Conservation (phyloP, 1,284 basidiomycete genomes). For the Ceratorhiza oryzae-sativae region DNA sequence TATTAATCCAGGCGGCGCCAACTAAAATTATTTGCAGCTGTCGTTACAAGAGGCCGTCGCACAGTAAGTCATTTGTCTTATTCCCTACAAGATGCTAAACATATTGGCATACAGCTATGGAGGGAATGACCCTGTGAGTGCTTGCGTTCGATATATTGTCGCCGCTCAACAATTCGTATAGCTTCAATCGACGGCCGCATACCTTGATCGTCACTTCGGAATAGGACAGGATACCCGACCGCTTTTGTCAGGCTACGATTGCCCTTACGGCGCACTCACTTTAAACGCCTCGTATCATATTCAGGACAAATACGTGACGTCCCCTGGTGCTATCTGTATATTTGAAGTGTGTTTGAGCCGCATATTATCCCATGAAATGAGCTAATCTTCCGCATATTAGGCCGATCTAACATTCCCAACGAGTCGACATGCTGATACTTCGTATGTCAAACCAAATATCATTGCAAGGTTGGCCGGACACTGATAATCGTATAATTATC, state of each 20-base stretch:
- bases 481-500: neutral
- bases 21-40: conserved; percentile 52
- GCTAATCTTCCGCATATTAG: neutral
- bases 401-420: conserved; percentile 64
- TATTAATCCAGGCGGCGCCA: neutral
- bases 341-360: conserved; percentile 55
- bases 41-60: conserved; percentile 49
- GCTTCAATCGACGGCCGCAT: conserved; percentile 66
- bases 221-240: conserved; percentile 53
- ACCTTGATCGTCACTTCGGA: conserved; percentile 70
- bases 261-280: conserved; percentile 65
- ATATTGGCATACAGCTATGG: conserved; percentile 53
- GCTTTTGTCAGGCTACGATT: conserved; percentile 61
- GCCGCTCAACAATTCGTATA: neutral
- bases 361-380: neutral
- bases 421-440: conserved; percentile 56
- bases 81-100: conserved; percentile 59
- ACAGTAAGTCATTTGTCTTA: conserved; percentile 29
- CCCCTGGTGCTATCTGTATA: conserved; percentile 65
- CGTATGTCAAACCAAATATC: neutral
- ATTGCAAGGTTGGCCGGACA: neutral
- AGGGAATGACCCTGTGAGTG: conserved; percentile 62
- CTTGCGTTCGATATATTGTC: neutral
- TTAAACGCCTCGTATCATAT: conserved; percentile 64
- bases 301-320: conserved; percentile 54